Percentiles rank a stretch among this genome's conserved stretches.
phyloP scores from a whole-genome alignment of 352 stramenopile species.

The Pythium insidiosum region DNA sequence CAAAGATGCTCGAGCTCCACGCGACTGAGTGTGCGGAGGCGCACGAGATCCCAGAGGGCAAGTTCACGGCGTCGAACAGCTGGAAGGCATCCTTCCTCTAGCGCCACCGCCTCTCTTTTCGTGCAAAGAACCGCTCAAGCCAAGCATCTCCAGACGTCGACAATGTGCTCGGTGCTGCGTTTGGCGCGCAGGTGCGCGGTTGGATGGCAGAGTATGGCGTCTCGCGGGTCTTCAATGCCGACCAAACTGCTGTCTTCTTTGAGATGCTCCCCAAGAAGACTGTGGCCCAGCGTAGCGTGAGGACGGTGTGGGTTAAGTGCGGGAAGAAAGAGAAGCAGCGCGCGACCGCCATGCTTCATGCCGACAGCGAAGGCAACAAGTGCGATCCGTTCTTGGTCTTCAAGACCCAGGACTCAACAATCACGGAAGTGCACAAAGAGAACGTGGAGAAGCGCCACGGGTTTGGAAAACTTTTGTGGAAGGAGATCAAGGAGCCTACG shows the following conservation, averaged over 20 bases:
- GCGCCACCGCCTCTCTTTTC: slow-evolving; percentile 2
- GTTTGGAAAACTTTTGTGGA: slow-evolving; percentile 7
- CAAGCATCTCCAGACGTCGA: not conserved
- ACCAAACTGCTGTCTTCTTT: slow-evolving; percentile 20
- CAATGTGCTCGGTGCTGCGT: not conserved
- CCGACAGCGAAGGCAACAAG: slow-evolving; percentile 10
- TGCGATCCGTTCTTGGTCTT: slow-evolving; percentile 15
- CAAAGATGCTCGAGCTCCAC: slow-evolving; percentile 1
- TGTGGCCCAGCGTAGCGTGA: slow-evolving; percentile 2
- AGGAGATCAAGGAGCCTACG: slow-evolving; percentile 1
- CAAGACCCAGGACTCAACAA: slow-evolving; percentile 1
- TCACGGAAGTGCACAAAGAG: not conserved
- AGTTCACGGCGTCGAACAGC: not conserved
- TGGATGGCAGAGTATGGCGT: slow-evolving; percentile 5
- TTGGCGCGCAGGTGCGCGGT: not conserved
- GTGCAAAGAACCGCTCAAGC: not conserved
- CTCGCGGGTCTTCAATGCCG: slow-evolving; percentile 11
- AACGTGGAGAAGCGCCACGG: slow-evolving; percentile 8
- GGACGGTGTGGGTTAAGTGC: slow-evolving; percentile 20
- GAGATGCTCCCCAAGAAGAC: slow-evolving; percentile 20
- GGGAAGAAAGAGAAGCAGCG: slow-evolving; percentile 16
- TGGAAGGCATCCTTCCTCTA: not conserved
- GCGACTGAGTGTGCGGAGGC: not conserved
- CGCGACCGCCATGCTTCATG: slow-evolving; percentile 15
- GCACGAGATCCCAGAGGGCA: not conserved